A percentile compares a stretch with the other conserved stretches of the same genome.
These are phyloP conservation scores for Candida ipomoeae DNA, from an alignment of 805 yeast species.

Conservation along the genomic window DNA sequence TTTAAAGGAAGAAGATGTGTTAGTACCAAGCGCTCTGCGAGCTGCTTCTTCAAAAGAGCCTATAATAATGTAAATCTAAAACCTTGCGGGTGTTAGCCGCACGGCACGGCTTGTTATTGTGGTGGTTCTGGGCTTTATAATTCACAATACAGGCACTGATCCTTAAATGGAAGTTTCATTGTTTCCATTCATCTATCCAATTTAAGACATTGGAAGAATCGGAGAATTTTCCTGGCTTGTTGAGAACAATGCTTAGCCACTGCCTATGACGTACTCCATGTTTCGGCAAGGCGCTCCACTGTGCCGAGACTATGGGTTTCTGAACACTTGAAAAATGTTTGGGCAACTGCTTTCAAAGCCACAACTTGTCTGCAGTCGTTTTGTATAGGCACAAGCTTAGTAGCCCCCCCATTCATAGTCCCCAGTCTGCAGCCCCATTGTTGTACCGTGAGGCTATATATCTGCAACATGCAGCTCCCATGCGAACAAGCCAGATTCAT, in stretches of 20 bases:
- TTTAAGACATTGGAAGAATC: not conserved
- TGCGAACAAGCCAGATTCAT: constrained; percentile 1
- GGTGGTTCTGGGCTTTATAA: not conserved
- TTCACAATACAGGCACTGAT: not conserved
- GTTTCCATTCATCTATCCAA: not conserved
- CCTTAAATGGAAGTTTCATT: not conserved
- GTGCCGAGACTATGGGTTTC: not conserved
- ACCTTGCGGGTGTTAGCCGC: not conserved
- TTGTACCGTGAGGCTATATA: not conserved
- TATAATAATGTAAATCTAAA: not conserved
- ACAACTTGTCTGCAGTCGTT: not conserved
- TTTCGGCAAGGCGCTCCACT: not conserved
- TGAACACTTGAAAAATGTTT: not conserved
- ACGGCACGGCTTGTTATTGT: not conserved
- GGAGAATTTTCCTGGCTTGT: not conserved
- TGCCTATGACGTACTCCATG: not conserved
- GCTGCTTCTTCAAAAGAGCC: not conserved
- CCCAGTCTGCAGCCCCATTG: constrained; percentile 4
- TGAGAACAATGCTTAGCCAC: not conserved
- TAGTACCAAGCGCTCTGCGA: too few species aligned
- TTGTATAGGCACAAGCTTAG: not conserved
- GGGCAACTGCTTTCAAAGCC: not conserved
- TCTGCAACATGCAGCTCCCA: constrained; percentile 3
- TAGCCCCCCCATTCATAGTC: not conserved
- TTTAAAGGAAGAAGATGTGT: too few species aligned